Evolutionary conservation across 2,329 filamentous ascomycete species (phyloP).

Genomic region (Cytospora piceae): DNA sequence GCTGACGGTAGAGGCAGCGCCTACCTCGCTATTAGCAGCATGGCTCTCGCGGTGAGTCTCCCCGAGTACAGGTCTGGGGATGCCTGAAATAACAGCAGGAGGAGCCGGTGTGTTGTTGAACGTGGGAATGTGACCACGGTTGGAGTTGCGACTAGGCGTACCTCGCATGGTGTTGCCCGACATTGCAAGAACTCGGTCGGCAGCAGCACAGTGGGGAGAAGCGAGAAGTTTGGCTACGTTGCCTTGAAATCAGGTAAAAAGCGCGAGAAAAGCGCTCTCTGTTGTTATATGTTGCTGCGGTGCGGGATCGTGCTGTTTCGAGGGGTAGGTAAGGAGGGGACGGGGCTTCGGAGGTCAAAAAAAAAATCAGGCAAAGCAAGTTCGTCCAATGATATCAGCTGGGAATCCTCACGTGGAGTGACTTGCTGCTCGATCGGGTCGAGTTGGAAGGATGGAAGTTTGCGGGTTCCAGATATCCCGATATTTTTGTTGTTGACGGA

Average conservation of each 20-base stretch:
- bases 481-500: constrained; percentile 24
- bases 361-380: not conserved
- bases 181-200: constrained; percentile 46
- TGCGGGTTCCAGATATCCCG: constrained; percentile 14
- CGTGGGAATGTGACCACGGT: constrained; percentile 58
- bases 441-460: constrained; percentile 20
- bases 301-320: not conserved
- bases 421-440: constrained; percentile 7
- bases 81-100: constrained; percentile 53
- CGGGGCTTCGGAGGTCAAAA: not conserved
- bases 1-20: constrained; percentile 71
- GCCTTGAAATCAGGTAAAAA: constrained; percentile 11
- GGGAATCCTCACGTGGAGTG: constrained; percentile 18
- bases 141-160: constrained; percentile 66
- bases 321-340: not conserved
- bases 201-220: constrained; percentile 11
- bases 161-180: constrained; percentile 68
- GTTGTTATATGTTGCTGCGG: not conserved
- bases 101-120: constrained; percentile 59
- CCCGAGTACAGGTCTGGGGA: constrained; percentile 74
- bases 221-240: constrained; percentile 17
- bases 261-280: constrained; percentile 2
- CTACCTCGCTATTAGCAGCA: constrained; percentile 59
- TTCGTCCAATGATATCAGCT: constrained; percentile 20
- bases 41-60: constrained; percentile 44